Evolutionary conservation across 1,139 yeast genomes (phyloP).

Genomic region (Magnusiomyces paraingens): DNA sequence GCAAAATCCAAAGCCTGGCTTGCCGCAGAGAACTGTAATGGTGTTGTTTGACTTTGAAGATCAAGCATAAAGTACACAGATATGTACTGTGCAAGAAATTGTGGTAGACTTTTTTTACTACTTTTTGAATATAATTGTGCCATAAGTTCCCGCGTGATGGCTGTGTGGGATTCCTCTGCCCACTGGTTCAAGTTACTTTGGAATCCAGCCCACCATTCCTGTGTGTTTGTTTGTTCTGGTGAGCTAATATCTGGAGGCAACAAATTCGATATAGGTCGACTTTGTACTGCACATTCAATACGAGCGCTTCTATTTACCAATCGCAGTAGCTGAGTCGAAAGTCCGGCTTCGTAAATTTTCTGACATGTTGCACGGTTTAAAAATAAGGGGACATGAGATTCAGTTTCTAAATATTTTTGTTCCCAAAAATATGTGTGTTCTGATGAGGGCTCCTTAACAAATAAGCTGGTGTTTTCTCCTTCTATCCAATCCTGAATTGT

Average conservation of each 20-base stretch:
- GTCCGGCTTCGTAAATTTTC: conserved; percentile 6
- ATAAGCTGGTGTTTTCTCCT: not conserved
- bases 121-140: not conserved
- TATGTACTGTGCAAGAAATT: conserved; percentile 5
- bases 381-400: not conserved
- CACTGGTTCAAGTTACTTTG: conserved; percentile 3
- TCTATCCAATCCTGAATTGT: conserved; percentile 3
- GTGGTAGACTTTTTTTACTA: not conserved
- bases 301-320: not conserved
- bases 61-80: conserved; percentile 2
- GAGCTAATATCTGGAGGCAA: not conserved
- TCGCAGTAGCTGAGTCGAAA: not conserved
- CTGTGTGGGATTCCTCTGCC: conserved; percentile 1
- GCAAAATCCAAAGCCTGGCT: conserved; percentile 1
- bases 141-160: not conserved
- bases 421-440: conserved; percentile 2
- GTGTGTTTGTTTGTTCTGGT: not conserved
- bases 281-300: not conserved
- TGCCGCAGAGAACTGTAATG: not conserved
- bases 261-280: not conserved
- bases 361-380: conserved; percentile 2
- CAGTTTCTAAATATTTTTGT: not conserved
- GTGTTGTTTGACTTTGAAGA: not conserved
- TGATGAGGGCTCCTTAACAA: not conserved
- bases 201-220: conserved; percentile 2